phyloP scores from a whole-genome alignment of 345 rosid species.

The Bretschneidera sinensis region DNA sequence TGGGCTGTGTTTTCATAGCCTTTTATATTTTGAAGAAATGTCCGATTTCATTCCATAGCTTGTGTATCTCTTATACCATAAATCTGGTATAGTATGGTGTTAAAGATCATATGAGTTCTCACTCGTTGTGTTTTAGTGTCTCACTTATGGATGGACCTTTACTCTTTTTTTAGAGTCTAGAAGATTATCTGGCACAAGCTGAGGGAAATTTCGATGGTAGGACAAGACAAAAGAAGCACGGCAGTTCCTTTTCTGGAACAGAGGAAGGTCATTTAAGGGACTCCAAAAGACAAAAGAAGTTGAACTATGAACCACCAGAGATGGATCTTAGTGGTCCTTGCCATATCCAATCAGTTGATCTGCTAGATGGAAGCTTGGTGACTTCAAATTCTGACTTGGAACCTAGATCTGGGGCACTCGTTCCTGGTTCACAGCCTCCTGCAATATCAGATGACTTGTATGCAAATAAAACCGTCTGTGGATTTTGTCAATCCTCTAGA shows the following conservation, averaged over 20 bases:
- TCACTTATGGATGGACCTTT: neutral
- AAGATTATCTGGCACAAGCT: constrained; percentile 19
- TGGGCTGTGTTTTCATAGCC: too few relatives aligned
- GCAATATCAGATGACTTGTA: constrained; percentile 16
- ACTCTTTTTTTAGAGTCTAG: constrained; percentile 30
- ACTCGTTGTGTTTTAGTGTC: neutral
- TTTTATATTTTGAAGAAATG: too few relatives aligned
- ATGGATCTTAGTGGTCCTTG: constrained; percentile 5
- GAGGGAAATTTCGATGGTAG: constrained; percentile 25
- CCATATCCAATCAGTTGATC: constrained; percentile 14
- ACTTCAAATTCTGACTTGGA: constrained; percentile 14
- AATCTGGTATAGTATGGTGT: too few relatives aligned
- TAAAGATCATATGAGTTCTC: too few relatives aligned
- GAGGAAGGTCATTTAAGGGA: constrained; percentile 31
- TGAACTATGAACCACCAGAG: constrained; percentile 25
- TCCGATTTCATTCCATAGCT: too few relatives aligned
- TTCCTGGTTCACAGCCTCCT: constrained; percentile 14
- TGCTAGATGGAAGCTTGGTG: constrained; percentile 17
- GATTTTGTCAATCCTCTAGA: constrained; percentile 60
- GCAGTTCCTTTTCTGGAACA: constrained; percentile 26
- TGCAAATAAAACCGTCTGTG: constrained; percentile 38
- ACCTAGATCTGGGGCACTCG: constrained; percentile 1
- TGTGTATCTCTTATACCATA: too few relatives aligned
- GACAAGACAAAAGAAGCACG: constrained; percentile 24
- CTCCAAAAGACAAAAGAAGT: constrained; percentile 49